phyloP scores from a whole-genome alignment of 495 filamentous ascomycete species.

The Neurospora sp. region DNA sequence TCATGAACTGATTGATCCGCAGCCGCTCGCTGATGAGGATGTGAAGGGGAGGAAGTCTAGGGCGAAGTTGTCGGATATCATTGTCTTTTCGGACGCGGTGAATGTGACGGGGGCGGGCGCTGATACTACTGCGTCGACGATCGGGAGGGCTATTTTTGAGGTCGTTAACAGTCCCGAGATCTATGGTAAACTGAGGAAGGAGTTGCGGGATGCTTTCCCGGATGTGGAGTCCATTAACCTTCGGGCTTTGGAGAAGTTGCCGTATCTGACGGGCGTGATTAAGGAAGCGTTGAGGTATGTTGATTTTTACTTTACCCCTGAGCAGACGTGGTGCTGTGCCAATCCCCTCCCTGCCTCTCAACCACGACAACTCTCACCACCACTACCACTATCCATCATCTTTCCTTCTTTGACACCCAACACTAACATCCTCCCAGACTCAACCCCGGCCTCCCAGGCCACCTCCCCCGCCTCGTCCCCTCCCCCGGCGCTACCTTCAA shows the following conservation, averaged over 20 bases:
- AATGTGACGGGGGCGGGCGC: conserved; percentile 24
- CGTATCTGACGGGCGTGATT: conserved; percentile 27
- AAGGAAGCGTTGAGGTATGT: conserved; percentile 21
- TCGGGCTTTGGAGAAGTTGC: conserved; percentile 17
- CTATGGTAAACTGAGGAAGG: conserved; percentile 17
- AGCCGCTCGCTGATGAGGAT: conserved; percentile 2
- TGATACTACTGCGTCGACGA: conserved; percentile 33
- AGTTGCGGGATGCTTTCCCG: conserved; percentile 27
- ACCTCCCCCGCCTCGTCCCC: conserved; percentile 18
- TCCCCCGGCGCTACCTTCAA: conserved; percentile 13
- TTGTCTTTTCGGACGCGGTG: conserved; percentile 23
- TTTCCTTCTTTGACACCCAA: too few relatives aligned
- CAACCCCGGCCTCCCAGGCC: conserved; percentile 11
- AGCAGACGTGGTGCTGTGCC: not conserved
- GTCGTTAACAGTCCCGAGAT: conserved; percentile 24
- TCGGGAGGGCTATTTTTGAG: conserved; percentile 27
- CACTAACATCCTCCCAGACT: conserved; percentile 1
- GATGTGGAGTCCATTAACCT: conserved; percentile 11
- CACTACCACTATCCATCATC: too few relatives aligned
- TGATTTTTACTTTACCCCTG: not conserved
- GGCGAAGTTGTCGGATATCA: conserved; percentile 12
- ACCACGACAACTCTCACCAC: not conserved
- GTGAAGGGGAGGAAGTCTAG: conserved; percentile 13
- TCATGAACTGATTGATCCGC: conserved; percentile 17
- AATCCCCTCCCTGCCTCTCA: not conserved